A percentile compares a stretch with the other conserved stretches of the same genome.
Conservation (phyloP, 768 basidiomycete genomes). For the Boletus rex-veris region DNA sequence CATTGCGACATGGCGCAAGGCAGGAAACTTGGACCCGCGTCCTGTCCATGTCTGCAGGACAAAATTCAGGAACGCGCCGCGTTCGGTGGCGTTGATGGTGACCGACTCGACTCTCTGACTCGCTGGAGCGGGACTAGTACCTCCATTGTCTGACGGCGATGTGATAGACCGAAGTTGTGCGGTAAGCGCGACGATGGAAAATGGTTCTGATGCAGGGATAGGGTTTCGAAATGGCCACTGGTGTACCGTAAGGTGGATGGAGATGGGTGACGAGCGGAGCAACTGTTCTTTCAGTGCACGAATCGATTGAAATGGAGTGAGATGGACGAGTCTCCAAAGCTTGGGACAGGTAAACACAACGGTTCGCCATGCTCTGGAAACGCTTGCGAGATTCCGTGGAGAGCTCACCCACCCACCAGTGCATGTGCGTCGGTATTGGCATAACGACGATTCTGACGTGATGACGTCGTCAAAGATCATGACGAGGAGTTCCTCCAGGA, state of each 20-base stretch:
- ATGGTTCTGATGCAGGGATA: conserved; percentile 1
- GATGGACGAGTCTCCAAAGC: conserved; percentile 20
- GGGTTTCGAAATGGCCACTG: conserved; percentile 20
- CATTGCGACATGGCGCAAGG: conserved; percentile 7
- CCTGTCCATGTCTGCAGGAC: conserved; percentile 20
- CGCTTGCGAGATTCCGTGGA: conserved; percentile 14
- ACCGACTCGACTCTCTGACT: conserved; percentile 15
- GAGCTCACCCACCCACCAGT: conserved; percentile 1
- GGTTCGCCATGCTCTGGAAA: conserved; percentile 15
- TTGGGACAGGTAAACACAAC: conserved; percentile 14
- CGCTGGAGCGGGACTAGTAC: not conserved
- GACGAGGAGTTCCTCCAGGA: conserved; percentile 21
- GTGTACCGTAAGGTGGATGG: conserved; percentile 14
- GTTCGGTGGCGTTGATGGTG: conserved; percentile 14
- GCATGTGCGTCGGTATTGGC: not conserved
- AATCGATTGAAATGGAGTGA: conserved; percentile 13
- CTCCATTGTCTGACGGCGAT: not conserved
- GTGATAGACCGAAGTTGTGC: conserved; percentile 17
- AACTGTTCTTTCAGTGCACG: conserved; percentile 14
- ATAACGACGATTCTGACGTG: conserved; percentile 6
- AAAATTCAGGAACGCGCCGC: conserved; percentile 15
- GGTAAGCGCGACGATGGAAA: conserved; percentile 14
- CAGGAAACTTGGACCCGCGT: conserved; percentile 9
- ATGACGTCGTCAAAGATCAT: conserved; percentile 20
- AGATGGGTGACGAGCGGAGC: conserved; percentile 8